phyloP scores from a whole-genome alignment of 805 yeast genomes.

The Candida palmyrensis region DNA sequence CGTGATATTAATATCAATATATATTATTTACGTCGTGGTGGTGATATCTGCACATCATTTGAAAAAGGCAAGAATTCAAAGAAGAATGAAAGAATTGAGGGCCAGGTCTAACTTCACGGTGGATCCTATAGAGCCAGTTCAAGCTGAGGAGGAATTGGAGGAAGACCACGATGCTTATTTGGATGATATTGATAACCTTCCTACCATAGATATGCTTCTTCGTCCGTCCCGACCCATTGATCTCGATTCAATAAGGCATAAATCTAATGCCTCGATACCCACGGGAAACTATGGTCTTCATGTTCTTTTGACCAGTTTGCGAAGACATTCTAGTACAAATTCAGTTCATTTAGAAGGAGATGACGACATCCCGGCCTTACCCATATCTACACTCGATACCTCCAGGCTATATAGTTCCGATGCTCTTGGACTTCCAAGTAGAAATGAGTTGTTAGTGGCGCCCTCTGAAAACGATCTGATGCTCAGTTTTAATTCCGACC shows the following conservation, averaged over 20 bases:
- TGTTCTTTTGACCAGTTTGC: conserved; percentile 26
- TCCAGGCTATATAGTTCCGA: no score
- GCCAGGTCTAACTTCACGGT: conserved; percentile 17
- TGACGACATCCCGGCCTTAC: conserved; percentile 5
- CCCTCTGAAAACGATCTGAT: no score
- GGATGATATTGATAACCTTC: conserved; percentile 17
- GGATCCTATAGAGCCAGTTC: no score
- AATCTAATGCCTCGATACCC: neutral
- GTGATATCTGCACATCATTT: conserved; percentile 30
- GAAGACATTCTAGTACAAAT: conserved; percentile 17
- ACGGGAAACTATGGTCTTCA: conserved; percentile 30
- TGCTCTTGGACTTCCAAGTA: no score
- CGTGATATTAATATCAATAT: conserved; percentile 48
- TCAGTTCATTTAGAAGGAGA: conserved; percentile 8
- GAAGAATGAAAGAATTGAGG: conserved; percentile 14
- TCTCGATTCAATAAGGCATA: neutral
- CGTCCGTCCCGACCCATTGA: conserved; percentile 1
- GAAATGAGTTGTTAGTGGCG: no score
- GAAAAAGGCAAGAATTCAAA: conserved; percentile 10
- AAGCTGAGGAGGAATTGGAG: conserved; percentile 1
- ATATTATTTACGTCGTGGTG: conserved; percentile 51
- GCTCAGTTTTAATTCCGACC: no score
- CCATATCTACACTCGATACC: no score
- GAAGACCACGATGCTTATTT: conserved; percentile 9
- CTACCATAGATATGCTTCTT: conserved; percentile 22